These are phyloP conservation scores for Phytophthora melonis DNA, from an alignment of 352 stramenopile species.

Conservation along the genomic window DNA sequence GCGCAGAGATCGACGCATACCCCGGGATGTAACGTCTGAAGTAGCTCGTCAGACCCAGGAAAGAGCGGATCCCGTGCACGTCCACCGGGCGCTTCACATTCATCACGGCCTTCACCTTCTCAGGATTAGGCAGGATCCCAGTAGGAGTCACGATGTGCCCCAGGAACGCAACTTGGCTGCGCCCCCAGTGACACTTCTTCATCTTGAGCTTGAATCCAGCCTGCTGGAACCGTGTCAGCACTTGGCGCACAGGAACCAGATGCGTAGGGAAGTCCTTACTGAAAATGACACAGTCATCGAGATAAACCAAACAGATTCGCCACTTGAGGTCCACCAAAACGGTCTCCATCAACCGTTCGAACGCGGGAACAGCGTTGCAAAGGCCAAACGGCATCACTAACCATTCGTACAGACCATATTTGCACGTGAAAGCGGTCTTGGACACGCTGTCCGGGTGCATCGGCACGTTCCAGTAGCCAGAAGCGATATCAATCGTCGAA, in stretches of 20 bases:
- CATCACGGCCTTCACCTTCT: not conserved
- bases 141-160: slow-evolving; percentile 7
- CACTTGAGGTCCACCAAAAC: slow-evolving; percentile 13
- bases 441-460: not conserved
- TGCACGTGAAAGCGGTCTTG: too few relatives aligned
- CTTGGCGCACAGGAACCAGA: not conserved
- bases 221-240: not conserved
- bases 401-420: slow-evolving; percentile 4
- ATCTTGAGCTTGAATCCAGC: slow-evolving; percentile 12
- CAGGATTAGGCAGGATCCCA: slow-evolving; percentile 2
- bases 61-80: not conserved
- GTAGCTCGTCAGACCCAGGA: slow-evolving; percentile 6
- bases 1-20: slow-evolving; percentile 5
- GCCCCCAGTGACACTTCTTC: slow-evolving; percentile 13
- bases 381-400: slow-evolving; percentile 13
- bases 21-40: slow-evolving; percentile 7
- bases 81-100: not conserved
- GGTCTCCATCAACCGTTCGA: slow-evolving; percentile 13
- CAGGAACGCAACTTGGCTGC: slow-evolving; percentile 9
- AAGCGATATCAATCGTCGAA: slow-evolving; percentile 14
- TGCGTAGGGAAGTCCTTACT: slow-evolving; percentile 11
- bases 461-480: slow-evolving; percentile 6
- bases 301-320: slow-evolving; percentile 6
- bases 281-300: slow-evolving; percentile 4
- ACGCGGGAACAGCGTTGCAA: slow-evolving; percentile 2